Evolutionary conservation across 768 basidiomycete genomes (phyloP), one percentile per base, ranked within the genome.

Genomic region (Exsudoporus frostii): DNA sequence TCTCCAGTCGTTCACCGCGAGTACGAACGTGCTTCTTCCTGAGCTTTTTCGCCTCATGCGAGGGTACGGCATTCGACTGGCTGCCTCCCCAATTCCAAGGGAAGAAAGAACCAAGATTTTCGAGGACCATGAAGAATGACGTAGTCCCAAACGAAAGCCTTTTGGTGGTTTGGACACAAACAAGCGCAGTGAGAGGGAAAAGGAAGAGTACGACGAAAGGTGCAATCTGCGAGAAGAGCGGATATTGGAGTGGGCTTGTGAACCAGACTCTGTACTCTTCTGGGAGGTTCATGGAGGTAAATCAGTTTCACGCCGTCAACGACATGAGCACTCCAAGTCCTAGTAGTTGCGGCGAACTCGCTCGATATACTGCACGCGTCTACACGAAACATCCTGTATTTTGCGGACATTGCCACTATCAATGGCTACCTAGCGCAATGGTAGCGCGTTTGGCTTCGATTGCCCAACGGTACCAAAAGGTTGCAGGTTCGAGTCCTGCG

Each of bases 401-500:
- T 1, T 1, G 1, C 24, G 14, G 5, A 7, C 0, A 0, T 2
- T 1, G 0, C 0, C 0, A 0, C 0, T 17, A 1, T 11, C 7
- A 45, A 75, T 71, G 84, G 82, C 81, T 84, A 82, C 85, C 85
- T 90, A 75, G 87, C 88, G 85, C 88, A 89, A 90, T 89, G 88
- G 88, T 88, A 90, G 88, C 88, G 88, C 88, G 86, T 90, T 88
- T 89, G 87, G 87, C 87, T 90, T 90, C 88, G 86, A 88, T 80
- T 63, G 84, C 83, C 76, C 59, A 72, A 74, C 72, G 82, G 75
- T 57, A 90, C 88, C 88, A 89, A 88, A 86, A 90, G 89, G 88
- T 85, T 90, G 88, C 88, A 90, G 88, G 89, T 90, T 90, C 88
- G 87, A 90, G 86, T 88, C 88, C 88, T 89, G 88, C 86, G 84